A percentile compares a stretch with the other conserved stretches of the same genome.
These are phyloP conservation scores for Globisporangium mamillatum DNA, from an alignment of 352 stramenopile genomes.

Conservation along the genomic window DNA sequence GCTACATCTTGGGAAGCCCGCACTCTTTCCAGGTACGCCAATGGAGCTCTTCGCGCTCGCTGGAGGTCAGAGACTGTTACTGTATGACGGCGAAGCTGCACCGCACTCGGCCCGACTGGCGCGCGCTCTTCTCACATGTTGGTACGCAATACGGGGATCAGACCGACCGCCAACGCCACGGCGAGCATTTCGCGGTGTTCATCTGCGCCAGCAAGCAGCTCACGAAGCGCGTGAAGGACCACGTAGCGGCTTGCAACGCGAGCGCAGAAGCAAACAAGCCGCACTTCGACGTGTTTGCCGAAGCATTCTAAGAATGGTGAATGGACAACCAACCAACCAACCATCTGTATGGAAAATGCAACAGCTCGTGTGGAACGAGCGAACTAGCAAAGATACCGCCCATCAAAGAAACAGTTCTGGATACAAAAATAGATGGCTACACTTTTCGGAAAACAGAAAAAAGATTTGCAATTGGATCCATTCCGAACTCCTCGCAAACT, in stretches of 20 bases:
- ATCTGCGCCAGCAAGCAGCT: constrained; percentile 23
- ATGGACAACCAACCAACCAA: too few relatives aligned
- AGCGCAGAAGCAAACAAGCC: background rate
- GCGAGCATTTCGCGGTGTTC: constrained; percentile 18
- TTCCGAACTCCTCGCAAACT: background rate
- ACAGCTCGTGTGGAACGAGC: background rate
- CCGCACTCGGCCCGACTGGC: constrained; percentile 16
- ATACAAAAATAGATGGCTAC: constrained; percentile 5
- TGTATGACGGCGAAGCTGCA: constrained; percentile 5
- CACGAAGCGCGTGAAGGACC: constrained; percentile 27
- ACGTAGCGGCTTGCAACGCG: constrained; percentile 12
- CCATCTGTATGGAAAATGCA: background rate
- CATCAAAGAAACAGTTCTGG: background rate
- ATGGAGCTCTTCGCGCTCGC: background rate
- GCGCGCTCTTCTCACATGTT: constrained; percentile 3
- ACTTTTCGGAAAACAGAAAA: background rate
- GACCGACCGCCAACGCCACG: background rate
- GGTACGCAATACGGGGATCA: background rate
- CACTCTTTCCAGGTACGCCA: background rate
- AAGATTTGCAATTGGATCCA: background rate
- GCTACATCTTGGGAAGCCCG: background rate
- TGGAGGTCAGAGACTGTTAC: background rate
- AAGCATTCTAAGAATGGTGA: constrained; percentile 23
- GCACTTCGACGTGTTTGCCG: constrained; percentile 27
- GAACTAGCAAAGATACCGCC: too few relatives aligned